Percentiles rank a stretch among this genome's conserved stretches.
phyloP scores from a whole-genome alignment of 2,329 filamentous ascomycete genomes.

The Magnaporthiopsis rhizophila region DNA sequence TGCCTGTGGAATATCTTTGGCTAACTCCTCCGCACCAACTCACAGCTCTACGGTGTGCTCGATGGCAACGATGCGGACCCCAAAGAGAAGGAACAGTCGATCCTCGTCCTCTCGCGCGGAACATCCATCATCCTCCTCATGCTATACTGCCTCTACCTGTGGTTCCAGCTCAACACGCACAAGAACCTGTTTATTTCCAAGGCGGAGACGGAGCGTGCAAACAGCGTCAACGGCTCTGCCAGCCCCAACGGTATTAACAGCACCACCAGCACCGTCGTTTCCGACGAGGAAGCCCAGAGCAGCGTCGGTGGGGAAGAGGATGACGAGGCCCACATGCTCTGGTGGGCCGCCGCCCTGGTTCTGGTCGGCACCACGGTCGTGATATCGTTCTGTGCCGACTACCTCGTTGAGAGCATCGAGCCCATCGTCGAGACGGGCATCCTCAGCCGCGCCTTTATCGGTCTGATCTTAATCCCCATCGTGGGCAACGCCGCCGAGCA shows the following conservation, averaged over 20 bases:
- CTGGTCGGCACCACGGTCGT: constrained; percentile 62
- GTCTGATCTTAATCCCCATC: constrained; percentile 71
- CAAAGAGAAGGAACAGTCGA: constrained; percentile 41
- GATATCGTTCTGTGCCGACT: constrained; percentile 74
- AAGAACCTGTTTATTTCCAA: constrained; percentile 61
- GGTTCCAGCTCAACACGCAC: constrained; percentile 72
- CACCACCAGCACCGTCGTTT: constrained; percentile 11
- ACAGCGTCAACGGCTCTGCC: constrained; percentile 14
- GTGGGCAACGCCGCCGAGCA: constrained; percentile 81
- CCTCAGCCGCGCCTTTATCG: constrained; percentile 67
- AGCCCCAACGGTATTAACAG: constrained; percentile 9
- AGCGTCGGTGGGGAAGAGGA: constrained; percentile 35
- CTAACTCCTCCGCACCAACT: background rate
- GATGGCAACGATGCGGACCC: constrained; percentile 25
- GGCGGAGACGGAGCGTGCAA: constrained; percentile 15
- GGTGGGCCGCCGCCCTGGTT: constrained; percentile 55
- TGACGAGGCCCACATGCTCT: constrained; percentile 44
- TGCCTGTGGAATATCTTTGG: background rate
- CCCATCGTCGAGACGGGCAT: constrained; percentile 51
- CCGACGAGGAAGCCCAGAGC: constrained; percentile 9
- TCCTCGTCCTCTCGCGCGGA: constrained; percentile 65
- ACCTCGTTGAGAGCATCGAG: constrained; percentile 67
- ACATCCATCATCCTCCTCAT: constrained; percentile 67
- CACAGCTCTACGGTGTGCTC: constrained; percentile 58
- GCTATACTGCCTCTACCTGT: constrained; percentile 69